Percentiles rank a stretch among this genome's conserved stretches.
These are phyloP conservation scores for Funneliformis mosseae DNA, from an alignment of 192 early-diverging fungal species.

Conservation along the genomic window DNA sequence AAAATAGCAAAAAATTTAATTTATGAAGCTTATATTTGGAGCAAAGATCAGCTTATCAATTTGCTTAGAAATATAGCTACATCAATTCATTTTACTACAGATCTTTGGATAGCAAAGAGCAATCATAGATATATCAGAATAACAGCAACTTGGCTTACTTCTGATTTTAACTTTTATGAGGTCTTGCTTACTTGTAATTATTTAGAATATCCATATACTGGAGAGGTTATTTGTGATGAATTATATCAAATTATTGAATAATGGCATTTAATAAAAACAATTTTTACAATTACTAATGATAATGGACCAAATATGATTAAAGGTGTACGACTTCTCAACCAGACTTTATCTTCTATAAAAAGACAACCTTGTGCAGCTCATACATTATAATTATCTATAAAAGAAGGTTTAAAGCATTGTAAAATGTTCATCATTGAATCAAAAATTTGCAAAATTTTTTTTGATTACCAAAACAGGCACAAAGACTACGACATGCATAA, in stretches of 20 bases:
- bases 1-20: constrained; percentile 2
- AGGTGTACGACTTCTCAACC: background rate
- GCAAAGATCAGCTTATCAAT: no score
- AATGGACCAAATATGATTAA: background rate
- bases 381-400: background rate
- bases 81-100: background rate
- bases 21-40: background rate
- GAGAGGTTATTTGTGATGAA: background rate
- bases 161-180: background rate
- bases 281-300: background rate
- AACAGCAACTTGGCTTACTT: background rate
- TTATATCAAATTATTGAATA: background rate
- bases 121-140: background rate
- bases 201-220: background rate
- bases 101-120: background rate
- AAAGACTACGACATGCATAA: background rate
- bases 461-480: background rate
- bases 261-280: background rate
- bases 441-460: background rate
- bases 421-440: background rate
- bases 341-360: background rate
- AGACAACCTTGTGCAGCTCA: constrained; percentile 1
- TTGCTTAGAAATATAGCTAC: background rate
- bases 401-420: background rate
- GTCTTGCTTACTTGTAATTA: no score